Conservation (phyloP, 164 flowering plant species). For the Cinnamomum micranthum region DNA sequence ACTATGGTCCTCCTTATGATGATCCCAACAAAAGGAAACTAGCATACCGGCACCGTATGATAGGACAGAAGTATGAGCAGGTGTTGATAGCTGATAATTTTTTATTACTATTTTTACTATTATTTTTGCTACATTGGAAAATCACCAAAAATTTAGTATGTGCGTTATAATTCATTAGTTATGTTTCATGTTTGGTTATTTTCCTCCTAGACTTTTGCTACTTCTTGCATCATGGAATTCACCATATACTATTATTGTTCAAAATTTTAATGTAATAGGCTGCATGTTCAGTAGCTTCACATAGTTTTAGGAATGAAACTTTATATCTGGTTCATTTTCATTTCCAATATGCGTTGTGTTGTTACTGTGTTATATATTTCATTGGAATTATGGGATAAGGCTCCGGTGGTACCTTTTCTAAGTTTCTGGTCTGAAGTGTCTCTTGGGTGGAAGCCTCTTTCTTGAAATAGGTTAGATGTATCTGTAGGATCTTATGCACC, state of each 20-base stretch:
- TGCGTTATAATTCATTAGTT: too few relatives aligned
- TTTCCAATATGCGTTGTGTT: too few relatives aligned
- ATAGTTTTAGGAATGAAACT: too few relatives aligned
- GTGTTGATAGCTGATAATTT: conserved; percentile 25
- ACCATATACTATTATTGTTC: background rate
- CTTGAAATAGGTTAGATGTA: background rate
- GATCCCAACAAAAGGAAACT: conserved; percentile 64
- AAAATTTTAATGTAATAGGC: background rate
- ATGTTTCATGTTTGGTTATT: too few relatives aligned
- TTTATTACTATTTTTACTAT: background rate
- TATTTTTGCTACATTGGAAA: background rate
- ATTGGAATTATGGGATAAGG: too few relatives aligned
- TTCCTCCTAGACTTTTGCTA: background rate
- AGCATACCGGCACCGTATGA: conserved; percentile 71
- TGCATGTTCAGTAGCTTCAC: too few relatives aligned
- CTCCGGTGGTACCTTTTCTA: too few relatives aligned
- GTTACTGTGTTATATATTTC: too few relatives aligned
- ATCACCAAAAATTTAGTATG: background rate
- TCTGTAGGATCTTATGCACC: background rate
- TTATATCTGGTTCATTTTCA: too few relatives aligned
- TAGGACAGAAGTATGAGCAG: conserved; percentile 68
- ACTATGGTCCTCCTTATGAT: conserved; percentile 51
- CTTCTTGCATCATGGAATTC: background rate
- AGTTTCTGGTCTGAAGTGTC: too few relatives aligned
- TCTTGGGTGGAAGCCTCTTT: too few relatives aligned